Percentiles rank a stretch among this genome's conserved stretches.
Conservation (phyloP, 2,329 filamentous ascomycete genomes). For the Podosphaera xanthii region DNA sequence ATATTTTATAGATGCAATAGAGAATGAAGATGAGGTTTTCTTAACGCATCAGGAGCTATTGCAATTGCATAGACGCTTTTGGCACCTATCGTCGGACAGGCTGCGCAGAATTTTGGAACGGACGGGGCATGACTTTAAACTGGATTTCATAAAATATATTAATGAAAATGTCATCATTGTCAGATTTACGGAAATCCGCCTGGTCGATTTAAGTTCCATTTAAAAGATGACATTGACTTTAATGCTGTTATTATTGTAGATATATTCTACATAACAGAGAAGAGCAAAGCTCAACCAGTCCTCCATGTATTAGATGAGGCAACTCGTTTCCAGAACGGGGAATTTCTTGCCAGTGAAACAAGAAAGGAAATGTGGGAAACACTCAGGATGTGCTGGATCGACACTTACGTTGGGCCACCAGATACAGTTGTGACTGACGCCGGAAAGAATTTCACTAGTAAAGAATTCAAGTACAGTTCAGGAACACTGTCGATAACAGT, state of each 20-base stretch:
- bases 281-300: not conserved
- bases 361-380: not conserved
- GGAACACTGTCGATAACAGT: not conserved
- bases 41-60: too few species aligned
- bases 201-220: not conserved
- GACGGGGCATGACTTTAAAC: too few species aligned
- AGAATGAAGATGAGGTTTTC: too few species aligned
- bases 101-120: too few species aligned
- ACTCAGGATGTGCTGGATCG: slow-evolving; percentile 1
- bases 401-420: slow-evolving; percentile 1
- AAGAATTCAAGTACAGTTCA: slow-evolving; percentile 1
- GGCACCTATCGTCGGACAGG: too few species aligned
- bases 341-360: not conserved
- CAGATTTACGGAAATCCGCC: not conserved
- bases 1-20: too few species aligned
- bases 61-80: too few species aligned
- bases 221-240: slow-evolving; percentile 1
- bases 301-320: not conserved
- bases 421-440: slow-evolving; percentile 1
- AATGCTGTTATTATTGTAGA: slow-evolving; percentile 2
- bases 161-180: not conserved
- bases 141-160: too few species aligned
- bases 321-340: not conserved
- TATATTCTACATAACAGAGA: slow-evolving; percentile 1
- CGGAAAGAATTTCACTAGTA: slow-evolving; percentile 2